phyloP scores from a whole-genome alignment of 768 basidiomycete genomes.

The Amyloporia xantha region DNA sequence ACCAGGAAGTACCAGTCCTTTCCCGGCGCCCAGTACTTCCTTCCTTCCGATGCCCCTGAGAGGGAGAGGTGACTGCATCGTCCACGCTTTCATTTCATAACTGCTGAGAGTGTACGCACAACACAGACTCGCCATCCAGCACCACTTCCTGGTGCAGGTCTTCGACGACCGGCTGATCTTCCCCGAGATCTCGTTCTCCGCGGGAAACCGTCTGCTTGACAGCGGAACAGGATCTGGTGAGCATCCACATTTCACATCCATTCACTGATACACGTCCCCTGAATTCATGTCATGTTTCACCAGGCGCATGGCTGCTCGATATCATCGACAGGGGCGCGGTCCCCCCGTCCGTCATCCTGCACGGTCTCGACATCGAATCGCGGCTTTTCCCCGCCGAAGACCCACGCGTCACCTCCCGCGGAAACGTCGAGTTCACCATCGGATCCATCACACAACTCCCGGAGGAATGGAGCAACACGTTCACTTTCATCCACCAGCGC shows the following conservation, averaged over 20 bases:
- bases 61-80: not conserved
- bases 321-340: slow-evolving; percentile 4
- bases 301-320: slow-evolving; percentile 16
- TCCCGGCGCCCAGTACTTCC: slow-evolving; percentile 2
- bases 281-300: not conserved
- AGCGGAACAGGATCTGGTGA: slow-evolving; percentile 8
- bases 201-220: slow-evolving; percentile 1
- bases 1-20: slow-evolving; percentile 3
- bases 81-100: not conserved
- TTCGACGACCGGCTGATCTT: slow-evolving; percentile 6
- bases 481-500: slow-evolving; percentile 27
- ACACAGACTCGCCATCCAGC: slow-evolving; percentile 4
- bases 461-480: slow-evolving; percentile 23
- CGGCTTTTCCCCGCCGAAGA: slow-evolving; percentile 10
- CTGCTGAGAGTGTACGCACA: not conserved
- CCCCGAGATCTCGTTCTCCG: not conserved
- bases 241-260: no score
- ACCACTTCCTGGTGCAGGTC: not conserved
- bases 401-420: not conserved
- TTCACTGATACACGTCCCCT: not conserved
- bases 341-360: slow-evolving; percentile 5
- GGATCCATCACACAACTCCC: slow-evolving; percentile 25
- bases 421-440: slow-evolving; percentile 12
- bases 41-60: slow-evolving; percentile 4
- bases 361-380: slow-evolving; percentile 12